These are phyloP conservation scores for Diaporthe velutina DNA, from an alignment of 2,329 filamentous ascomycete genomes.

Conservation along the genomic window DNA sequence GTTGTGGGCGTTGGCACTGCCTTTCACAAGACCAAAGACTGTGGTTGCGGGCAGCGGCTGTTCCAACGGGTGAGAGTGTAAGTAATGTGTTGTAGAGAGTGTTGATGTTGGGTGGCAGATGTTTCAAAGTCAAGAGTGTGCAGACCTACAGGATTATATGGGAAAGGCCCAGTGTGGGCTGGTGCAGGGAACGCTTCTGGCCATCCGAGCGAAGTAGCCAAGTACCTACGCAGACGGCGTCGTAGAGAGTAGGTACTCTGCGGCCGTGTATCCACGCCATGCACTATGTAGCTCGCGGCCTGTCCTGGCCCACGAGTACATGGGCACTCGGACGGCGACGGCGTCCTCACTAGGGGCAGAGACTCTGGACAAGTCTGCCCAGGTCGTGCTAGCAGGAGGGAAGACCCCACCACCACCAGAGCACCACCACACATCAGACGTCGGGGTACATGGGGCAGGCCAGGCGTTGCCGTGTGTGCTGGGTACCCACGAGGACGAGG, in stretches of 20 bases:
- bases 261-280: neutral
- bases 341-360: conserved; percentile 4
- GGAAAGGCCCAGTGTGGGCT: conserved; percentile 12
- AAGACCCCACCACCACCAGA: conserved; percentile 6
- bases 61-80: neutral
- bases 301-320: conserved; percentile 1
- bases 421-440: conserved; percentile 8
- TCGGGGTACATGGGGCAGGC: neutral
- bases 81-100: neutral
- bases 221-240: neutral
- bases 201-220: conserved; percentile 4
- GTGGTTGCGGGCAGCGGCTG: neutral
- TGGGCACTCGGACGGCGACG: conserved; percentile 12
- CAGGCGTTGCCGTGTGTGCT: neutral
- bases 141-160: conserved; percentile 22
- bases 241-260: neutral
- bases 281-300: conserved; percentile 21
- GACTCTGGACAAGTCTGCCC: conserved; percentile 16
- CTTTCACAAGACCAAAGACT: conserved; percentile 1
- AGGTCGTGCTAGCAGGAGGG: conserved; percentile 5
- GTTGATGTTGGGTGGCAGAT: conserved; percentile 21
- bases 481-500: conserved; percentile 12
- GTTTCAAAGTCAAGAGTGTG: conserved; percentile 27
- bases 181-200: conserved; percentile 18
- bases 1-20: neutral